Percentiles rank a stretch among this genome's conserved stretches.
phyloP scores from a whole-genome alignment of 139 green algal genomes.

The Penium margaritaceum region DNA sequence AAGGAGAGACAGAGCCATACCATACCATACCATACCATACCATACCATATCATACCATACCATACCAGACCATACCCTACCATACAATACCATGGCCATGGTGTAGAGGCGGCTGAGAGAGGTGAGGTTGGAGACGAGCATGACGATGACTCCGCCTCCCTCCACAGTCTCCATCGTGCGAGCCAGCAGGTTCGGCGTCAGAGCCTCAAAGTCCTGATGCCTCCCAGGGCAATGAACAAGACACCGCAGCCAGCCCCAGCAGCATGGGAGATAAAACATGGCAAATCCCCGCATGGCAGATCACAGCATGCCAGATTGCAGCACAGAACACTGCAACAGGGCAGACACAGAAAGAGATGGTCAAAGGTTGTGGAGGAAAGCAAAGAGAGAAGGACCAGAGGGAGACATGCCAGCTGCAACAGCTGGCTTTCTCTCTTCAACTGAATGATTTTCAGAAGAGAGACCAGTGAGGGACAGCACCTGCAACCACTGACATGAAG shows the following conservation, averaged over 20 bases:
- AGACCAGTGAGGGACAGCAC: too few relatives aligned
- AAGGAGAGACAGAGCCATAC: too few relatives aligned
- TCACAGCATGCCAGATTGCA: background rate
- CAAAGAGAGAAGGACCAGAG: background rate
- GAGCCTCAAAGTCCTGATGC: conserved; percentile 93
- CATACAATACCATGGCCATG: conserved; percentile 88
- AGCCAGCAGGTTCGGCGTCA: conserved; percentile 95
- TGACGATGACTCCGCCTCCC: conserved; percentile 84
- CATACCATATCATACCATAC: too few relatives aligned
- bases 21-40: too few relatives aligned
- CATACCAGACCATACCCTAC: too few relatives aligned
- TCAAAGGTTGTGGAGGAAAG: background rate
- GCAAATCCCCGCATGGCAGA: background rate
- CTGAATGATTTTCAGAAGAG: too few relatives aligned
- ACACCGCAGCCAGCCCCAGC: background rate
- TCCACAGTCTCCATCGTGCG: conserved; percentile 96
- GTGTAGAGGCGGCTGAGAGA: conserved; percentile 87
- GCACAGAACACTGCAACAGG: background rate
- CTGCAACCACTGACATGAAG: too few relatives aligned
- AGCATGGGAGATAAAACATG: background rate
- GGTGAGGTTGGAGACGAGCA: conserved; percentile 79
- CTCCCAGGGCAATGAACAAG: background rate
- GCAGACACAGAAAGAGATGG: background rate
- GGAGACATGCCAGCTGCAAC: too few relatives aligned
- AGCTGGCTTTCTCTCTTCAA: too few relatives aligned